Evolutionary conservation across 306 rosid genomes (phyloP), one percentile per base, ranked within the genome.

Genomic region (Biancaea sappan): DNA sequence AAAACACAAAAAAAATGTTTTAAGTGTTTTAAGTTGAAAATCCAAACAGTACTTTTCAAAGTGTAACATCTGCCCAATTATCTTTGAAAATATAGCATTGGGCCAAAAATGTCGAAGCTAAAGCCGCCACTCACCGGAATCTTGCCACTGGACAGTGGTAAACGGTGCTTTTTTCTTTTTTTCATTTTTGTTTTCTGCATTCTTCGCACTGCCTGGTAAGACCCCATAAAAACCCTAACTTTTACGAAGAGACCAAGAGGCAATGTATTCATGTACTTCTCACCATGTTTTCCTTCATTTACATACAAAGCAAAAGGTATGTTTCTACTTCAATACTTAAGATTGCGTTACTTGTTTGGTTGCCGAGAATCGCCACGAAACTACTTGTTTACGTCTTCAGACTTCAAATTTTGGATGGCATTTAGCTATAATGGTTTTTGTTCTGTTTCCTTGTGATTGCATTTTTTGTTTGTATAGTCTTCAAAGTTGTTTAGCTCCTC

Each of bases 301-400:
- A 41, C 37, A 24, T 15, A 21, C 34, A 40, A 65, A 65, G 13
- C 15, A 52, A 65, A 65, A 65, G 70, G 70, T 65, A 32, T 10
- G 35, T 6, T 64, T 29, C 69, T 22, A 21, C 21, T 41, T 35
- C 22, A 8, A n/a, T 2, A 18, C 26, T 32, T n/a, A n/a, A n/a
- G n/a, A 8, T 4, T 2, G 15, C 46, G 53, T 16, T 47, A 47
- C 53, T 47, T 46, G 53, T 51, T 51, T 51, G 57, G 57, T 21
- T 51, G 57, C 57, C 13, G 57, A 19, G 14, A 50, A 50, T 50
- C 25, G 56, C 24, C 7, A 21, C 12, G 11, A 18, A 18, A 50
- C 21, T 21, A 22, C 21, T 22, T 14, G 8, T 62, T 34, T 9
- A 34, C 14, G 7, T 21, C 8, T 37, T 35, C 48, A 37, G 68